A percentile compares a stretch with the other conserved stretches of the same genome.
Evolutionary conservation across 2,329 filamentous ascomycete species (phyloP).

Genomic region (Fusarium hostae): DNA sequence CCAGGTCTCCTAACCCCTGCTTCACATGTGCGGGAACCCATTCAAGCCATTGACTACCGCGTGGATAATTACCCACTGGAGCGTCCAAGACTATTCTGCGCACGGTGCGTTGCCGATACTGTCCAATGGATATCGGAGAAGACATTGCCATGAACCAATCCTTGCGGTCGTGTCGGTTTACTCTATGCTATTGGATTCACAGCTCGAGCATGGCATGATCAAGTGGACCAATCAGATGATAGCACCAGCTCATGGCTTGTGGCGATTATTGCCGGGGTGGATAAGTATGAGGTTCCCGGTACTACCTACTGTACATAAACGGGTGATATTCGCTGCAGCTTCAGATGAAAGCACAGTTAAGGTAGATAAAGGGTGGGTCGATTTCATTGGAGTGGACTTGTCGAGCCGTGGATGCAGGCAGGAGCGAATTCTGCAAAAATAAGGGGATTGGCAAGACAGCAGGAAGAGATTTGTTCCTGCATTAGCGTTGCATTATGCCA

Average conservation of each 20-base stretch:
- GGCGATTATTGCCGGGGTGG: conserved; percentile 5
- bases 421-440: conserved; percentile 3
- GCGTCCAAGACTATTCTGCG: not conserved
- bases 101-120: not conserved
- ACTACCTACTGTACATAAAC: conserved; percentile 3
- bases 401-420: not conserved
- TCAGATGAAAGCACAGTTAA: conserved; percentile 8
- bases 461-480: conserved; percentile 43
- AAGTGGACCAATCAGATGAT: not conserved
- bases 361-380: conserved; percentile 1
- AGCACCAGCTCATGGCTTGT: not conserved
- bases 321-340: not conserved
- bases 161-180: not conserved
- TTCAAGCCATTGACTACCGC: conserved; percentile 2
- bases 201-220: not conserved
- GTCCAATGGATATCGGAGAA: not conserved
- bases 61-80: not conserved
- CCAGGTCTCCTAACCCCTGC: conserved; percentile 8
- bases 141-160: not conserved
- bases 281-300: conserved; percentile 6
- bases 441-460: conserved; percentile 29
- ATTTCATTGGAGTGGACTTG: conserved; percentile 12
- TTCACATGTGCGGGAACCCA: not conserved
- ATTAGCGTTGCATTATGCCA: conserved; percentile 41
- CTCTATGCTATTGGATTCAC: not conserved